Percentiles rank a stretch among this genome's conserved stretches.
Conservation (phyloP, 495 filamentous ascomycete species). For the Neurospora sp. region DNA sequence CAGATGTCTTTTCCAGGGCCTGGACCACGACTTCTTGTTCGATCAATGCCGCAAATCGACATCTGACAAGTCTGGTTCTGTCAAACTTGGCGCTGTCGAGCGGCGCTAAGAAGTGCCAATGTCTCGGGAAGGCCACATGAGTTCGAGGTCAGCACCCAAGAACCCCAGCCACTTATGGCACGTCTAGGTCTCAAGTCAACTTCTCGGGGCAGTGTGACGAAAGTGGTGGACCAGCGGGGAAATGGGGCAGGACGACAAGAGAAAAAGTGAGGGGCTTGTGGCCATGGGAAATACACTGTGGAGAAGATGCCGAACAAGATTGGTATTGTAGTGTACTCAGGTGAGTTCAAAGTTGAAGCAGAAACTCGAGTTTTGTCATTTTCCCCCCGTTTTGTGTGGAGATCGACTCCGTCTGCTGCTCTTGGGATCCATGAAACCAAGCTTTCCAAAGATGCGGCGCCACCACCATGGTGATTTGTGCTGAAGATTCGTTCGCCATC, state of each 20-base stretch:
- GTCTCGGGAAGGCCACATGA: conserved; percentile 21
- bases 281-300: neutral
- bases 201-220: neutral
- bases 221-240: neutral
- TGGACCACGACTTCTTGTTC: neutral
- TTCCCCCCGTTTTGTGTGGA: neutral
- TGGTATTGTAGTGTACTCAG: neutral
- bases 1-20: neutral
- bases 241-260: neutral
- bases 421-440: neutral
- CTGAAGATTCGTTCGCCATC: neutral
- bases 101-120: conserved; percentile 2
- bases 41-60: neutral
- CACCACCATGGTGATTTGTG: neutral
- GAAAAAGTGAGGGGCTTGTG: neutral
- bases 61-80: neutral
- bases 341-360: neutral
- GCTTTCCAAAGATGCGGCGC: neutral
- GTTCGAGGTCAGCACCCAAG: conserved; percentile 19
- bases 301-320: neutral
- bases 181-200: neutral
- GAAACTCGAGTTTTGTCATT: neutral
- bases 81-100: neutral
- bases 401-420: neutral
- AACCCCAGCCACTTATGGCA: conserved; percentile 15